These are phyloP conservation scores for Phytopythium kandeliae DNA, from an alignment of 352 stramenopile genomes.

Conservation along the genomic window DNA sequence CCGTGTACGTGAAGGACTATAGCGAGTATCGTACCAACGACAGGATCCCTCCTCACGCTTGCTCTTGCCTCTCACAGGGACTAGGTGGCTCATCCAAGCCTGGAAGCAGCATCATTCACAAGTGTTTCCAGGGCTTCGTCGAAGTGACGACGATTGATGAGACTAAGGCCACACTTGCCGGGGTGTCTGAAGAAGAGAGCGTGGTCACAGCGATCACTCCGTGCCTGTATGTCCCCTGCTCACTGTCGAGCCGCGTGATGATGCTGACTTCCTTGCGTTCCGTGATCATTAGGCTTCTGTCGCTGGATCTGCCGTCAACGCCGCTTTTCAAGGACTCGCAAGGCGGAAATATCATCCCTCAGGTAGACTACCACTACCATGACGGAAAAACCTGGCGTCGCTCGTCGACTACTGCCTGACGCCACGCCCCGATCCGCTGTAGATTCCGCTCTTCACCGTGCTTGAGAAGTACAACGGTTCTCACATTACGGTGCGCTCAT, in stretches of 20 bases:
- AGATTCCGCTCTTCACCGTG: conserved; percentile 96
- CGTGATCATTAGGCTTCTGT: conserved; percentile 83
- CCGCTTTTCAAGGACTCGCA: conserved; percentile 98
- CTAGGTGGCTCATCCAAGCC: conserved; percentile 80
- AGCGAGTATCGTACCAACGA: not conserved
- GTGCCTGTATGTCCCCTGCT: conserved; percentile 46
- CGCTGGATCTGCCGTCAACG: conserved; percentile 96
- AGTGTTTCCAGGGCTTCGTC: conserved; percentile 95
- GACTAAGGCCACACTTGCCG: conserved; percentile 24
- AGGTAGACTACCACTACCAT: too few species aligned
- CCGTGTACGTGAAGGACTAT: conserved; percentile 28
- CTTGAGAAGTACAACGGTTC: conserved; percentile 97
- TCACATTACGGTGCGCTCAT: conserved; percentile 48
- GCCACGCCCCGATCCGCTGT: too few species aligned
- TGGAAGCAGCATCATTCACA: conserved; percentile 92
- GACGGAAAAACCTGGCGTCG: too few species aligned
- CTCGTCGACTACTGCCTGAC: too few species aligned
- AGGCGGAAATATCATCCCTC: conserved; percentile 95
- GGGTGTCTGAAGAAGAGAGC: conserved; percentile 24
- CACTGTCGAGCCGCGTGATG: too few species aligned
- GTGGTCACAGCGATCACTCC: conserved; percentile 44
- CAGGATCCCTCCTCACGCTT: not conserved
- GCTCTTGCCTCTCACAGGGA: conserved; percentile 25
- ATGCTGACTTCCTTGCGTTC: conserved; percentile 7
- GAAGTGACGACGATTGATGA: conserved; percentile 88